Evolutionary conservation across 345 rosid species (phyloP), one percentile per base, ranked within the genome.

Genomic region (Eucalyptus tenuipes): DNA sequence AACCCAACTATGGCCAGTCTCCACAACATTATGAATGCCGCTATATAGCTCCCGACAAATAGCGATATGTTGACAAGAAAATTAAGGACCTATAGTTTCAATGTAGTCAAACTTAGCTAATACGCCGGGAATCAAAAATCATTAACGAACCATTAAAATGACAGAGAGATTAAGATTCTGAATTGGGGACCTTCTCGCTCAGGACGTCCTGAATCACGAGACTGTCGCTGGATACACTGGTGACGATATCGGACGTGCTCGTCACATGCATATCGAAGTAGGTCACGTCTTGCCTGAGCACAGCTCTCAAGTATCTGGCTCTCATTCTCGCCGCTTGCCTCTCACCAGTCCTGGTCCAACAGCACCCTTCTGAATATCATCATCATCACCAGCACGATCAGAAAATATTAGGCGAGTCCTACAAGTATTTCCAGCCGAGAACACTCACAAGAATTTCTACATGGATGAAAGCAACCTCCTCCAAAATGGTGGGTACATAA

Each of bases 1-100:
- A 87, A 89, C 9, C 89, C 88, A 8, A 89, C 90, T 20, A 89
- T 33, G 12, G 90, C 88, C 49, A 89, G 88, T 49, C 90, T 87
- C 90, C 90, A 87, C 55, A 87, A 87, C 84, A 89, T 24, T 22
- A 84, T 3, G 31, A 87, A 89, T 44, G 90, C 82, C 22, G 66
- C 88, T 45, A 81, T 31, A 59, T 89, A 89, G 87, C 82, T 49
- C 59, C 90, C 90, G 18, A 81, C 15, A 40, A 87, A 89, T 14
- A 87, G 27, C 27, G 88, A 87, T 13, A 37, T 5, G 47, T 89
- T 89, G 85, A 81, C 71, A 79, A 89, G 42, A 68, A 89, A 89
- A 57, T 89, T 87, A 25, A 89, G 90, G 10, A 89, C 61, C 90
- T 89, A n/a, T 29, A 88, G 24, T 24, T 57, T 55, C 87, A 49